Base-by-base conservation (phyloP, 257 asterid species). In the Solanum etuberosum region DNA sequence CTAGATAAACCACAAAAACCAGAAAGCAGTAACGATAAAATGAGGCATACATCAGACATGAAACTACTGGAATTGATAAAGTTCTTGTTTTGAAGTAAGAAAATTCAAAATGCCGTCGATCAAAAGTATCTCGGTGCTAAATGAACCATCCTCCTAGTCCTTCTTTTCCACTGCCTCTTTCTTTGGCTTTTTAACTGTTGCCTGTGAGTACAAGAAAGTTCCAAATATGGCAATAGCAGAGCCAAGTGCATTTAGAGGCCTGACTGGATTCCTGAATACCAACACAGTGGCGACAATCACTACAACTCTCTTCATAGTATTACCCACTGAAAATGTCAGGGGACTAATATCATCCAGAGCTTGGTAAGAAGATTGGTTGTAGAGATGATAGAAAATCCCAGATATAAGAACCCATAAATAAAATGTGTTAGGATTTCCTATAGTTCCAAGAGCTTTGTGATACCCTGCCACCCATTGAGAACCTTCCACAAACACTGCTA, bases 321-420 rank as follows among this genome's bases (percentile, higher is more conserved):
- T 96, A 86, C 99, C 98, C 20, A 96, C 97, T 0, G 98, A 96
- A 90, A 96, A 96, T 18, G 99, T 90, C 81, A 96, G 94, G 0
- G 99, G 99, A 86, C 98, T 96, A 83, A 96, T 96, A 85, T 96
- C 99, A 91, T 96, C 99, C 34, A 96, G 94, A 5, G 99, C 99
- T 82, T 96, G 98, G 54, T 96, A 96, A 0, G 99, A 96, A 15
- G 98, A 95, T 91, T 96, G 99, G 67, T 96, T 96, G 67, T 96
- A 96, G 67, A 96, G 92, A 89, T 96, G 99, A 85, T 96, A 96
- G 87, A 95, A 96, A 34, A 96, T 40, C 35, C 99, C 99, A 1
- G 99, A 93, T 7, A 95, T 37, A 87, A 96, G 87, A 89, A 96
- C 98, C 99, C 99, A 96, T 14, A 94, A 59, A 87, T 95, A 96